Percentiles rank a stretch among this genome's conserved stretches.
phyloP scores from a whole-genome alignment of 1,284 basidiomycete species.

The Nidula niveotomentosa region DNA sequence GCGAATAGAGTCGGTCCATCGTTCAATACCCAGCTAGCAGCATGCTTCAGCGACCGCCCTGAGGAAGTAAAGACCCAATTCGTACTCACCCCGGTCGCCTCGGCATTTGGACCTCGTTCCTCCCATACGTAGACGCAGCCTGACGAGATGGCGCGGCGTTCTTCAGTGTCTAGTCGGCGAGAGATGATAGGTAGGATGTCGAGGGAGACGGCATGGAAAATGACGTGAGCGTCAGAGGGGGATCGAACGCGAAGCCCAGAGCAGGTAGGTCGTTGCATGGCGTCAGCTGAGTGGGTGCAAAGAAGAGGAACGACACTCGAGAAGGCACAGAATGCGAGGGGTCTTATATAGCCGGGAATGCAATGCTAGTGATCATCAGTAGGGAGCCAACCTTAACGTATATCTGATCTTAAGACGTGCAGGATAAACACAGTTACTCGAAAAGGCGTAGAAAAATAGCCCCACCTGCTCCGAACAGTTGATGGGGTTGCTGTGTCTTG shows the following conservation, averaged over 20 bases:
- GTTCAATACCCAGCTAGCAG: constrained; percentile 67
- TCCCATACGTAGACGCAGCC: constrained; percentile 84
- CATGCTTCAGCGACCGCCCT: constrained; percentile 5
- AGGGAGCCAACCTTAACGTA: constrained; percentile 21
- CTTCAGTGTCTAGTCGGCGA: constrained; percentile 73
- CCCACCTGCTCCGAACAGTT: constrained; percentile 5
- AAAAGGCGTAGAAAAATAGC: constrained; percentile 12
- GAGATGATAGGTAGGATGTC: constrained; percentile 73
- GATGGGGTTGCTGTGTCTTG: constrained; percentile 14
- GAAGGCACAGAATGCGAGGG: constrained; percentile 10
- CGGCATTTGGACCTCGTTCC: constrained; percentile 73
- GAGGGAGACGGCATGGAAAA: constrained; percentile 74
- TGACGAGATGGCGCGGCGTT: constrained; percentile 56
- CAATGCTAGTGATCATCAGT: constrained; percentile 21
- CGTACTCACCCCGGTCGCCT: constrained; percentile 60
- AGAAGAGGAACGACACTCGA: background rate
- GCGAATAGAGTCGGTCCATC: constrained; percentile 66
- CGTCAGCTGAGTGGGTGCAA: background rate
- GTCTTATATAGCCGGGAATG: constrained; percentile 11
- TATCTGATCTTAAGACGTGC: constrained; percentile 10
- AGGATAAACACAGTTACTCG: constrained; percentile 9
- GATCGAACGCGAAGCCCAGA: constrained; percentile 50
- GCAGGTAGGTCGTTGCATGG: constrained; percentile 47
- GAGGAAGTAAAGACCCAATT: constrained; percentile 4
- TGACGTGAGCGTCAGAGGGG: constrained; percentile 70